Base-by-base conservation (phyloP, 169 alveolate species). In the Toxoplasma gondii region DNA sequence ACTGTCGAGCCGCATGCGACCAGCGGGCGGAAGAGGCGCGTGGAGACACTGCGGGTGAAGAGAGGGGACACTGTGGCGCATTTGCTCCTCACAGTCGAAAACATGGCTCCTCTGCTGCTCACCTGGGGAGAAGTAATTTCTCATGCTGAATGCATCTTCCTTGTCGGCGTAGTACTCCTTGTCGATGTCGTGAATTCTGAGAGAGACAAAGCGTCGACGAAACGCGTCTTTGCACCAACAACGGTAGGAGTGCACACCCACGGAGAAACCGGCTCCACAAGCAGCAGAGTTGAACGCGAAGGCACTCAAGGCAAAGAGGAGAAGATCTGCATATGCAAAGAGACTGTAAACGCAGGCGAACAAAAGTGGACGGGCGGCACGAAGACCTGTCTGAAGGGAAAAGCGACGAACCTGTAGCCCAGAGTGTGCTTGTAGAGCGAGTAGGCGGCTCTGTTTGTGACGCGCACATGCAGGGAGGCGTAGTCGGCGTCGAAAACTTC, bases 401-500 rank as follows among this genome's bases (percentile, higher is more conserved):
- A 64, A n/a, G 86, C 44, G 67, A 29, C 90, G 38, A 43, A 94
- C 96, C 97, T 96, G 97, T 96, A 98, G 80, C 98, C 98, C 24
- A 98, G 96, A 29, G 97, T 97, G 38, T 95, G 97, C 88, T 97
- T 95, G 94, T 98, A 98, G n/a, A 98, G 96, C 49, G 97, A 96
- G 88, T 97, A 96, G 67, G 99, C 99, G 29, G 99, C 99, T 81
- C 98, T 93, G 97, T 98, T 98, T 49, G 98, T 96, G 34, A 97
- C 98, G 93, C 99, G 97, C 27, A 98, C 99, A 91, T 98, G 99
- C 27, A 98, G 96, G 58, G 98, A 96, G 69, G 97, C 98, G 91
- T 95, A 97, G 81, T 96, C 98, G 43, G 99, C 98, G 67, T 95
- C 97, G 96, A 96, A 98, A 88, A 96, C 94, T 69, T 96, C 97